These are phyloP conservation scores for Fusarium irregulare DNA, from an alignment of 2,329 filamentous ascomycete genomes.

Conservation along the genomic window DNA sequence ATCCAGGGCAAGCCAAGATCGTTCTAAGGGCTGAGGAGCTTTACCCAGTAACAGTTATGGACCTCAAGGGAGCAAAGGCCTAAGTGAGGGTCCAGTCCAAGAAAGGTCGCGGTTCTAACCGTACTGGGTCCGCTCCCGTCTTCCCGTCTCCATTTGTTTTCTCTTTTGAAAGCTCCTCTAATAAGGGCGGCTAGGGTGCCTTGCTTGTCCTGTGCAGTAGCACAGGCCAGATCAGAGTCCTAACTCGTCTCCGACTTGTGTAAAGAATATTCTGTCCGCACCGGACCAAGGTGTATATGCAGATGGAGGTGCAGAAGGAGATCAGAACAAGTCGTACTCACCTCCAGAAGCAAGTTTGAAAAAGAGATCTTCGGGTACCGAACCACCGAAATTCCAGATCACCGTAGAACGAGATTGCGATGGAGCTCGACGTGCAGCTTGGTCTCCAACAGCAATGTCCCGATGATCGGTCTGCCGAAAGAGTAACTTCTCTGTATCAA, in stretches of 20 bases:
- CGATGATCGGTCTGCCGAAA: conserved; percentile 23
- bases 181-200: conserved; percentile 10
- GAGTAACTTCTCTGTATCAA: conserved; percentile 1
- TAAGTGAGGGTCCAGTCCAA: conserved; percentile 27
- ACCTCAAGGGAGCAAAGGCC: conserved; percentile 32
- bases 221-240: neutral
- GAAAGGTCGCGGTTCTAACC: conserved; percentile 44
- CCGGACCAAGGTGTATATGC: neutral
- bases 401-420: conserved; percentile 39
- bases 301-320: neutral
- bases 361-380: conserved; percentile 21
- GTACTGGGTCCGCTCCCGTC: conserved; percentile 45
- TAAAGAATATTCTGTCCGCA: neutral
- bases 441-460: conserved; percentile 24
- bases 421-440: conserved; percentile 31
- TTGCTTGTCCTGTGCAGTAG: conserved; percentile 18
- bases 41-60: conserved; percentile 33
- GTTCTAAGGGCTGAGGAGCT: conserved; percentile 30
- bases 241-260: neutral
- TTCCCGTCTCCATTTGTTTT: conserved; percentile 45
- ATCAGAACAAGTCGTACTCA: conserved; percentile 29
- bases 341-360: conserved; percentile 21
- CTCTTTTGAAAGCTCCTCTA: conserved; percentile 30
- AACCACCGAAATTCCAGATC: conserved; percentile 27
- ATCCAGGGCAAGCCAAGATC: conserved; percentile 37